Percentiles rank a stretch among this genome's conserved stretches.
phyloP scores from a whole-genome alignment of 2,329 filamentous ascomycete genomes.

The Xylariaceae sp. region DNA sequence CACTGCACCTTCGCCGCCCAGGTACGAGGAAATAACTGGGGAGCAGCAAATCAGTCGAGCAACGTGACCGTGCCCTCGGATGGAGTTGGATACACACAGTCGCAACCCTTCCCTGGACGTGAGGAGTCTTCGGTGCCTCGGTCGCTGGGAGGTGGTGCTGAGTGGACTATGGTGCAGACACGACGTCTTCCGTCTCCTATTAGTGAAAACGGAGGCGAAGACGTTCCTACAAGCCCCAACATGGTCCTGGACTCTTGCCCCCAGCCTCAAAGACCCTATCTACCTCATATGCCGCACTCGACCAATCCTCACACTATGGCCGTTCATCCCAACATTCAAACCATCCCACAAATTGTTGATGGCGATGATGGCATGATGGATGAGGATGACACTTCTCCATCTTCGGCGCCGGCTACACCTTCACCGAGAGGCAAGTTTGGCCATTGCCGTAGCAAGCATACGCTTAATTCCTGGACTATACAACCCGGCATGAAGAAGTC shows the following conservation, averaged over 20 bases:
- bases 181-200: conserved; percentile 62
- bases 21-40: conserved; percentile 55
- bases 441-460: conserved; percentile 62
- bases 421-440: conserved; percentile 56
- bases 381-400: conserved; percentile 35
- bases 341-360: conserved; percentile 27
- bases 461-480: conserved; percentile 62
- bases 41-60: conserved; percentile 40
- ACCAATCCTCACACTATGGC: conserved; percentile 40
- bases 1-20: conserved; percentile 60
- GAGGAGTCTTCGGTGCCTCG: conserved; percentile 53
- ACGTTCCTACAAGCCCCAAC: conserved; percentile 41
- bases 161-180: conserved; percentile 58
- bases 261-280: conserved; percentile 39
- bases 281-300: conserved; percentile 40
- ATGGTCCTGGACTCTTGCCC: conserved; percentile 43
- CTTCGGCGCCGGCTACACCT: conserved; percentile 42
- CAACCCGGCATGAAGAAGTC: conserved; percentile 68
- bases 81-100: conserved; percentile 16
- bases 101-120: conserved; percentile 39
- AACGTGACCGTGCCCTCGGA: conserved; percentile 45
- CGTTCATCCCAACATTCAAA: conserved; percentile 43
- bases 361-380: conserved; percentile 40
- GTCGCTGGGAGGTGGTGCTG: conserved; percentile 46
- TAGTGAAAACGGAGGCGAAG: conserved; percentile 55